These are phyloP conservation scores for Curvularia sp. DNA, from an alignment of 2,329 filamentous ascomycete species.

Conservation along the genomic window DNA sequence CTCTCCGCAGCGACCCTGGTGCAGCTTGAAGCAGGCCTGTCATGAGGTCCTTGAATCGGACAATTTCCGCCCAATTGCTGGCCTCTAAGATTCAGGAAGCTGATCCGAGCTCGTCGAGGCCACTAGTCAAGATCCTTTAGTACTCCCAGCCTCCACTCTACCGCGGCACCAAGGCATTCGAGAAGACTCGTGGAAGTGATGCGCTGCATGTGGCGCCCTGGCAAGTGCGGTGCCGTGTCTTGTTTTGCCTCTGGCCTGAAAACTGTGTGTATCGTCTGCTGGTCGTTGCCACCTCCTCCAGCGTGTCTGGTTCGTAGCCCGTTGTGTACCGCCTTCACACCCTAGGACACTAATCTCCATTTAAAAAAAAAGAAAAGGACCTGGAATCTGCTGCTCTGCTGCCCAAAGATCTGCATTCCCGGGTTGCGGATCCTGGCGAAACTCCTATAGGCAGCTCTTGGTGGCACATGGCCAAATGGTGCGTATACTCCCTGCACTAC, in stretches of 20 bases:
- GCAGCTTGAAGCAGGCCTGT: constrained; percentile 14
- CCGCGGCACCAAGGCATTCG: constrained; percentile 34
- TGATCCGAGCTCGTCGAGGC: constrained; percentile 27
- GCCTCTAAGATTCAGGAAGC: constrained; percentile 24
- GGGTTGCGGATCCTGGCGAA: constrained; percentile 16
- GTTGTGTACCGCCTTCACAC: neutral
- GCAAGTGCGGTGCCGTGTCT: constrained; percentile 1
- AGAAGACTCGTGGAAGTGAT: constrained; percentile 46
- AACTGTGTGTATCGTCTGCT: neutral
- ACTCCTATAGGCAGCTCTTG: constrained; percentile 13
- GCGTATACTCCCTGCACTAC: constrained; percentile 18
- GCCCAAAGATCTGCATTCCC: constrained; percentile 16
- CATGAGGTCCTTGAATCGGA: constrained; percentile 30
- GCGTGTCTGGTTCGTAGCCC: neutral
- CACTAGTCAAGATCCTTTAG: constrained; percentile 23
- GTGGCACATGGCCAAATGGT: constrained; percentile 16
- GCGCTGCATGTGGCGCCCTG: constrained; percentile 31
- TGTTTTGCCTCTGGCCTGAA: neutral
- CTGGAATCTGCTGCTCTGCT: constrained; percentile 8
- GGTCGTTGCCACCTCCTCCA: neutral
- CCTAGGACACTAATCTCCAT: neutral
- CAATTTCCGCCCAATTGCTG: constrained; percentile 37
- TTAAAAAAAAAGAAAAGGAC: neutral
- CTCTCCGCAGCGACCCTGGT: constrained; percentile 9
- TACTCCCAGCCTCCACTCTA: constrained; percentile 23